Base-by-base conservation (phyloP, 2,329 filamentous ascomycete genomes). In the Fusarium sp. region DNA sequence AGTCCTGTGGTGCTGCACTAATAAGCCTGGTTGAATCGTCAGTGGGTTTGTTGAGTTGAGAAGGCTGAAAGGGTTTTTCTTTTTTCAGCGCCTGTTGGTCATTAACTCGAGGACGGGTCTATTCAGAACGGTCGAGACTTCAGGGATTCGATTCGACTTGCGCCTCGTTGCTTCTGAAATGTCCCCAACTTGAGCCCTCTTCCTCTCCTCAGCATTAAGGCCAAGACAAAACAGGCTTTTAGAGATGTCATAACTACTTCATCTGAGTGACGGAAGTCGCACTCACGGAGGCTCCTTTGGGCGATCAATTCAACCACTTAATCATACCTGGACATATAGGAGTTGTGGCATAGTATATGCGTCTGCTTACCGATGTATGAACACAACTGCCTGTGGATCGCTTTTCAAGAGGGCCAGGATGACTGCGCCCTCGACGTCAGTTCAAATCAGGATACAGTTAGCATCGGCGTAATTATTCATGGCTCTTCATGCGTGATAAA, bases 1-100 rank as follows among this genome's bases (percentile, higher is more conserved):
- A 63, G 60, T 58, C 58, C 58, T 63, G 25, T 35, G 11, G 33
- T 20, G 21, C 27, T 39, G 33, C 21, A 39, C 33, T 40, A 63
- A 36, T 15, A 31, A 27, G 37, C 37, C 21, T 35, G 11, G 8
- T 39, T 63, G 58, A 63, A 29, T 63, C 58, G 43, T 20, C 18
- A 23, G 33, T 39, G 21, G 36, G 15, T 25, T 41, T 55, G 20
- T 25, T 39, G 29, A 42, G 29, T 23, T 29, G 21, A 35, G 17
- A 33, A 33, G 33, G 20, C 23, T 17, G 31, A 20, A 35, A 21
- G 11, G 15, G 4, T 36, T 25, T 40, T 20, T 47, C 13, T 18
- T 20, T 17, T n/a, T 20, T 31, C 21, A 48, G 14, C 13, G 36
- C 27, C 25, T 55, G 17, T 46, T 56, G 27, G 37, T 41, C 52